Evolutionary conservation across 208 protist species (phyloP).

Genomic region (Entamoeba histolytica): DNA sequence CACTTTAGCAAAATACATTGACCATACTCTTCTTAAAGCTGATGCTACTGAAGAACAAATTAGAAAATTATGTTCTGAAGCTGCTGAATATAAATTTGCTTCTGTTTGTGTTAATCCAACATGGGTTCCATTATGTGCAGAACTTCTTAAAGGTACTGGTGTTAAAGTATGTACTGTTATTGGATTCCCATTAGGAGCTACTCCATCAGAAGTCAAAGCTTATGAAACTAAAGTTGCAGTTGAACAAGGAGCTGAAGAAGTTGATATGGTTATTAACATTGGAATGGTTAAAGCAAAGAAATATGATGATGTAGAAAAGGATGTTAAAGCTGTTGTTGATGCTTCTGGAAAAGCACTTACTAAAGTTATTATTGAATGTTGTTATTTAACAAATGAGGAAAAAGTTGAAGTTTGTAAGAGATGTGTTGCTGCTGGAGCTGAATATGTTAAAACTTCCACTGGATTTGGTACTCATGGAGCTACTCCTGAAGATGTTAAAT

Average conservation of each 20-base stretch:
- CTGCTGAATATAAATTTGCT: conserved; percentile 48
- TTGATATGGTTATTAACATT: conserved; percentile 76
- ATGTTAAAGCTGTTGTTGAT: conserved; percentile 51
- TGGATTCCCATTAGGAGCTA: conserved; percentile 67
- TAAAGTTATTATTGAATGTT: conserved; percentile 65
- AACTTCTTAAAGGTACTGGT: conserved; percentile 31
- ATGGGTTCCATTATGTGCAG: conserved; percentile 37
- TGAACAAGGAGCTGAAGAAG: conserved; percentile 51
- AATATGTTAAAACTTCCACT: conserved; percentile 76
- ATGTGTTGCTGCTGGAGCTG: conserved; percentile 49
- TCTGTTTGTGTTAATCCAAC: conserved; percentile 67
- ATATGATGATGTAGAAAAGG: conserved; percentile 52
- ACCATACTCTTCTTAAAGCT: conserved; percentile 66
- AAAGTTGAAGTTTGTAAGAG: conserved; percentile 63
- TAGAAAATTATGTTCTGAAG: conserved; percentile 57
- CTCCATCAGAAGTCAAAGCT: conserved; percentile 49
- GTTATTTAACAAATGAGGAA: conserved; percentile 52
- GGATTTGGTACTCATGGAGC: conserved; percentile 60
- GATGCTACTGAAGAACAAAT: conserved; percentile 42
- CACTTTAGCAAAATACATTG: conserved; percentile 46
- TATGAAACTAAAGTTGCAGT: conserved; percentile 49
- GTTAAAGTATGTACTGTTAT: conserved; percentile 48
- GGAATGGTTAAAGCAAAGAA: conserved; percentile 53
- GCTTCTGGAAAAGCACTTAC: background rate
- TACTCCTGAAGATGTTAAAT: conserved; percentile 50